Evolutionary conservation across 768 basidiomycete genomes (phyloP).

Genomic region (Dendrothele bispora): DNA sequence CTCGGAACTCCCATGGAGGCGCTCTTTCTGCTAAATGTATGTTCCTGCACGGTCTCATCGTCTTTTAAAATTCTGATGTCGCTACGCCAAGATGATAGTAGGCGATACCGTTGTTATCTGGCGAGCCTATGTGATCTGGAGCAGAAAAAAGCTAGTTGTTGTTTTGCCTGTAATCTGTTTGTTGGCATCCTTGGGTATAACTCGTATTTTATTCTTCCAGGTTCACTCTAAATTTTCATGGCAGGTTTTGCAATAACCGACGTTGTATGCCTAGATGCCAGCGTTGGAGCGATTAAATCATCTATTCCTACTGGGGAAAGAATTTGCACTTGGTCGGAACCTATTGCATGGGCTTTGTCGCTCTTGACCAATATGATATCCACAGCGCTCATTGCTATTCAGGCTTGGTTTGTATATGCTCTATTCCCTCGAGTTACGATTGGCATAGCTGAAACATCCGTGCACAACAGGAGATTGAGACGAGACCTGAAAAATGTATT

Average conservation of each 20-base stretch:
- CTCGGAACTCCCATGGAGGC: too few relatives aligned
- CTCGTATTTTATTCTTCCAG: neutral
- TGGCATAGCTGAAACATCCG: neutral
- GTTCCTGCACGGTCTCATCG: too few relatives aligned
- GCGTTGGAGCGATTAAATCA: neutral
- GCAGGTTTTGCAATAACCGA: neutral
- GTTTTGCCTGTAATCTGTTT: neutral
- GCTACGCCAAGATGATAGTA: too few relatives aligned
- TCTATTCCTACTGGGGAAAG: neutral
- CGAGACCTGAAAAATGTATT: neutral
- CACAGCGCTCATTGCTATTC: neutral
- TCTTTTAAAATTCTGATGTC: too few relatives aligned
- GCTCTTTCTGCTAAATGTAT: too few relatives aligned
- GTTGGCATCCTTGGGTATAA: neutral
- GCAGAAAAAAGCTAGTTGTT: neutral
- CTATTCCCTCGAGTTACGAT: too few relatives aligned
- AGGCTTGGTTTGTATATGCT: neutral
- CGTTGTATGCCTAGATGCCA: neutral
- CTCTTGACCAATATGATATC: neutral
- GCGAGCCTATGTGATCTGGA: slow-evolving; percentile 4
- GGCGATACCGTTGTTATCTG: slow-evolving; percentile 2
- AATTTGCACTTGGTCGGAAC: neutral
- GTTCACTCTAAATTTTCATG: neutral
- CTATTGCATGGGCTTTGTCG: neutral
- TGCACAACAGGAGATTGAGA: neutral